Conservation (phyloP, 352 stramenopile genomes). For the Pythium myriotylum region DNA sequence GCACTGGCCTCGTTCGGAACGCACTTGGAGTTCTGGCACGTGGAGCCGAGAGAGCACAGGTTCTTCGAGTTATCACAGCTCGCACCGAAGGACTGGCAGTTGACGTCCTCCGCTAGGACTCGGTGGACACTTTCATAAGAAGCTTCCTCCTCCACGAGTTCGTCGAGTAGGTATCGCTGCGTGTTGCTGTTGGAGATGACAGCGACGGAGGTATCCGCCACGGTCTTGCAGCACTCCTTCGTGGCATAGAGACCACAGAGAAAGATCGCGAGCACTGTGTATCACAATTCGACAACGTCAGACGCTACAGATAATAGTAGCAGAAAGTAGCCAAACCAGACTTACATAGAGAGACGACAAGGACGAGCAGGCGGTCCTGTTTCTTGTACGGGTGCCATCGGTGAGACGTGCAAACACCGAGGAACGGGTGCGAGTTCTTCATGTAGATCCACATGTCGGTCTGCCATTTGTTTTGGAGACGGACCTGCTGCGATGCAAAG, state of each 20-base stretch:
- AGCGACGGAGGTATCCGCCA: constrained; percentile 21
- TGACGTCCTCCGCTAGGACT: constrained; percentile 18
- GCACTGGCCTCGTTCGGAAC: constrained; percentile 15
- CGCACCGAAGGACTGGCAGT: constrained; percentile 28
- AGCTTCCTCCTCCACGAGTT: not conserved
- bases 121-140: not conserved
- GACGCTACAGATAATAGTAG: not conserved
- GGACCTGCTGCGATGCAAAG: constrained; percentile 57
- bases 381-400: constrained; percentile 59
- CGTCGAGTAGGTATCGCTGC: constrained; percentile 4
- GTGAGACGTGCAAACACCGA: constrained; percentile 44
- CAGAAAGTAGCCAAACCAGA: constrained; percentile 10
- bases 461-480: constrained; percentile 42
- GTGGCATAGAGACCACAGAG: constrained; percentile 47
- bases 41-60: constrained; percentile 43
- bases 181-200: constrained; percentile 22
- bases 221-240: constrained; percentile 41
- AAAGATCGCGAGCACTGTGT: constrained; percentile 42
- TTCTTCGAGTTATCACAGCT: constrained; percentile 25
- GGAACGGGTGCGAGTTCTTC: constrained; percentile 60
- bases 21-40: constrained; percentile 31
- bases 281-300: constrained; percentile 9
- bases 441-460: constrained; percentile 66
- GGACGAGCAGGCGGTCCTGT: constrained; percentile 48
- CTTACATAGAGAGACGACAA: constrained; percentile 49